Percentiles rank a stretch among this genome's conserved stretches.
Conservation (phyloP, 2,329 filamentous ascomycete species). For the Fusarium anthophilum region DNA sequence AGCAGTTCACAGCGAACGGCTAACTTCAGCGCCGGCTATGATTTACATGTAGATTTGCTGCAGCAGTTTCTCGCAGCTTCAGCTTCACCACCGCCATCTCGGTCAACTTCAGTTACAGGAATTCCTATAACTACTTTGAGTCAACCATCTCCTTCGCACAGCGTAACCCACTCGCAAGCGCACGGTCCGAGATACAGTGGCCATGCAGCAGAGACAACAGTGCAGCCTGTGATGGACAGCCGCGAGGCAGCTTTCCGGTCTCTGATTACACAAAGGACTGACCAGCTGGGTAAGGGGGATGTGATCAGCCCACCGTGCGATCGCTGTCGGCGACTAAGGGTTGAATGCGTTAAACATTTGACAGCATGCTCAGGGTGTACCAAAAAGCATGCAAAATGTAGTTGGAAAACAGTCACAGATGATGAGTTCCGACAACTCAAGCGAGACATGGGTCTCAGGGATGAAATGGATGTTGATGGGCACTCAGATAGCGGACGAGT, state of each 20-base stretch:
- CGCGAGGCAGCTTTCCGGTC: slow-evolving; percentile 51
- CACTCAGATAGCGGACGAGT: slow-evolving; percentile 24
- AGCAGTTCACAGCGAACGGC: slow-evolving; percentile 28
- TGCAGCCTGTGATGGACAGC: slow-evolving; percentile 35
- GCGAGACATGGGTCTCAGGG: slow-evolving; percentile 41
- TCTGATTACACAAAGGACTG: slow-evolving; percentile 78
- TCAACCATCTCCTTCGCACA: slow-evolving; percentile 42
- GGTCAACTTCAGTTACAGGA: slow-evolving; percentile 43
- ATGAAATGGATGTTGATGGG: slow-evolving; percentile 25
- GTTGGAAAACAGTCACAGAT: slow-evolving; percentile 82
- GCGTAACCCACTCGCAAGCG: slow-evolving; percentile 31
- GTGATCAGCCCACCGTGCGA: slow-evolving; percentile 85
- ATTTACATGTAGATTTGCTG: slow-evolving; percentile 64
- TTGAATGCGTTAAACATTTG: slow-evolving; percentile 85
- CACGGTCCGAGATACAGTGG: slow-evolving; percentile 24
- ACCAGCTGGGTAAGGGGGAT: slow-evolving; percentile 77
- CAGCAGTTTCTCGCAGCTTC: slow-evolving; percentile 58
- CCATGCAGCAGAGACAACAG: slow-evolving; percentile 42
- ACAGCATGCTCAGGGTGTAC: slow-evolving; percentile 89
- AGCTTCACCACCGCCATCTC: slow-evolving; percentile 38
- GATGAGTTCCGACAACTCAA: slow-evolving; percentile 64
- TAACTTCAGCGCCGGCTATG: slow-evolving; percentile 50
- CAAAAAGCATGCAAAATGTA: slow-evolving; percentile 89
- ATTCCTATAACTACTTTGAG: slow-evolving; percentile 34
- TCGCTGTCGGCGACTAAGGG: slow-evolving; percentile 79